A percentile compares a stretch with the other conserved stretches of the same genome.
Conservation (phyloP, 2,329 filamentous ascomycete genomes). For the Penicillium sp. region DNA sequence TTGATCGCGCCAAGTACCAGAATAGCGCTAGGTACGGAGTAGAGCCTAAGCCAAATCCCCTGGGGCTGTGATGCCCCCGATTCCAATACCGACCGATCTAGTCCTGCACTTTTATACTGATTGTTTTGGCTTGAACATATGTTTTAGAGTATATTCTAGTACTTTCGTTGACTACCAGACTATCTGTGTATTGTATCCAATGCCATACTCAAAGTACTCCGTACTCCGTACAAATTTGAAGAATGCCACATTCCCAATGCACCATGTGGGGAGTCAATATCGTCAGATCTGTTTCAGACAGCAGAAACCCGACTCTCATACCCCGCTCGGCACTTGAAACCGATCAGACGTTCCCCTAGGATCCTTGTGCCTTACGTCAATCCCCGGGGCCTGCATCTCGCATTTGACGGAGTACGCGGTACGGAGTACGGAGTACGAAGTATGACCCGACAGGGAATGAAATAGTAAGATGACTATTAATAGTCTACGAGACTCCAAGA, state of each 20-base stretch:
- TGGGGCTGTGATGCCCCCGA: neutral
- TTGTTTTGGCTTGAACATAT: no score
- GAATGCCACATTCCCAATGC: neutral
- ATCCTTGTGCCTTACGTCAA: neutral
- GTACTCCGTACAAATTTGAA: no score
- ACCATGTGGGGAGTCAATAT: neutral
- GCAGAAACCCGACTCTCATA: neutral
- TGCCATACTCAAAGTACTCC: no score
- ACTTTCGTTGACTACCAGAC: neutral
- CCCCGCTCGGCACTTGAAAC: conserved; percentile 4
- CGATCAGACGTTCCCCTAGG: neutral
- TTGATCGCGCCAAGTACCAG: neutral
- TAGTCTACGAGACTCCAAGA: no score
- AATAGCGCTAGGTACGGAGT: neutral
- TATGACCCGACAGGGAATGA: neutral
- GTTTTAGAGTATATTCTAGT: neutral
- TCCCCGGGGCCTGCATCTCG: neutral
- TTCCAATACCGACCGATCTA: neutral
- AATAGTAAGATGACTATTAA: neutral
- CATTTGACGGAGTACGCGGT: neutral
- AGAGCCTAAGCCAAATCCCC: neutral
- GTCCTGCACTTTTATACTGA: neutral
- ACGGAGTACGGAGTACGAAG: neutral
- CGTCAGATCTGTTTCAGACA: neutral
- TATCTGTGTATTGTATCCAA: no score